Evolutionary conservation across 768 basidiomycete species (phyloP), one percentile per base, ranked within the genome.

Genomic region (Mycena filopes): DNA sequence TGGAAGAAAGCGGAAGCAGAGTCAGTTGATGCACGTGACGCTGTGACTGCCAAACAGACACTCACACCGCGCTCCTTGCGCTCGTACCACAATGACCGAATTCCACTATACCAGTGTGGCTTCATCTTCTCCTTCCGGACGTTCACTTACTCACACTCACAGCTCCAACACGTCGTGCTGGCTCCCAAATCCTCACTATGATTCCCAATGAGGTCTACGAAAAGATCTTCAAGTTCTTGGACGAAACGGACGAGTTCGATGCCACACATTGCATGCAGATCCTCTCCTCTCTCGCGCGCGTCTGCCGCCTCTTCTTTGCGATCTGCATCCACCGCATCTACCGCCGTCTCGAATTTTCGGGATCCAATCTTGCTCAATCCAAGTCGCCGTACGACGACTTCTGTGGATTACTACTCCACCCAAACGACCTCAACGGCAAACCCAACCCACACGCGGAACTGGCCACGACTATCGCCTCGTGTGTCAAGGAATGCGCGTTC

Each of bases 181-280:
- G 13, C 1, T 31, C 51, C 2, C 63, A 51, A 25, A 12, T 9
- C 9, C 65, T 80, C 13, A 67, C 76, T 1, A 68, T 75, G 7
- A 76, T 86, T 57, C 84, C 84, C 3, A 79, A 77, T 63, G 84
- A 86, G 63, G 74, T 85, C 21, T 84, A 84, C 55, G 63, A 79
- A 6, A 69, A 76, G 54, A 82, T 85, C n/a, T 77, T 83, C 46
- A 75, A 74, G n/a, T 70, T 72, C 36, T 43, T 84, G 6, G 67
- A 65, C 36, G 73, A 75, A 23, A 51, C 70, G 0, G 57, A 69
- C 20, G 54, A 68, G 0, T 64, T 59, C 36, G 60, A 65, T 42
- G 49, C 50, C 9, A 49, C 54, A 4, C 70, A 78, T n/a, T 63
- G 65, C 33, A 71, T 65, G 20, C 66, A 46, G 18, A 50, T 64